These are phyloP conservation scores for Curvularia hawaiiensis DNA, from an alignment of 2,329 filamentous ascomycete species.

Conservation along the genomic window DNA sequence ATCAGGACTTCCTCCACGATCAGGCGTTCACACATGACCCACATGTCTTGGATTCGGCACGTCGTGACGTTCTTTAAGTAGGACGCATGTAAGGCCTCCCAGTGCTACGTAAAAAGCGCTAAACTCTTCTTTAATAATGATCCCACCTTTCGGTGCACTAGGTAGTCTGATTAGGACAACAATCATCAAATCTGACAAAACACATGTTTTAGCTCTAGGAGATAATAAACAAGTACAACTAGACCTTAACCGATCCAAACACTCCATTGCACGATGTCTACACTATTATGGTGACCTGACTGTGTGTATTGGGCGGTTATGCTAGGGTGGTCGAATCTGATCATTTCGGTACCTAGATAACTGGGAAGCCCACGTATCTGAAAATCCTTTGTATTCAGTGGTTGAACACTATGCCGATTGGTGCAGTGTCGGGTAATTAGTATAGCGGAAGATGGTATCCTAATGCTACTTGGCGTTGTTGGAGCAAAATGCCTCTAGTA, in stretches of 20 bases:
- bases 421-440: not conserved
- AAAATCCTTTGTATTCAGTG: not conserved
- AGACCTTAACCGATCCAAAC: no score
- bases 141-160: not conserved
- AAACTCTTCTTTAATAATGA: not conserved
- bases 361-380: not conserved
- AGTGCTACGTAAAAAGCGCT: not conserved
- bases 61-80: conserved; percentile 1
- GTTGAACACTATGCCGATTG: not conserved
- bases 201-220: no score
- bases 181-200: no score
- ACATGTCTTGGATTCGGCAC: not conserved
- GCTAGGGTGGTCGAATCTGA: no score
- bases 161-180: no score
- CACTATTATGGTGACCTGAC: no score
- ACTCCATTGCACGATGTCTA: no score
- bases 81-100: conserved; percentile 3
- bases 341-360: no score
- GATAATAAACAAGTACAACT: no score
- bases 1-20: conserved; percentile 2
- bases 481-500: not conserved
- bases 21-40: conserved; percentile 21
- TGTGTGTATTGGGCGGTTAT: no score
- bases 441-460: not conserved
- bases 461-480: not conserved